A percentile compares a stretch with the other conserved stretches of the same genome.
Evolutionary conservation across 2,329 filamentous ascomycete genomes (phyloP).

Genomic region (Venturia asperata): DNA sequence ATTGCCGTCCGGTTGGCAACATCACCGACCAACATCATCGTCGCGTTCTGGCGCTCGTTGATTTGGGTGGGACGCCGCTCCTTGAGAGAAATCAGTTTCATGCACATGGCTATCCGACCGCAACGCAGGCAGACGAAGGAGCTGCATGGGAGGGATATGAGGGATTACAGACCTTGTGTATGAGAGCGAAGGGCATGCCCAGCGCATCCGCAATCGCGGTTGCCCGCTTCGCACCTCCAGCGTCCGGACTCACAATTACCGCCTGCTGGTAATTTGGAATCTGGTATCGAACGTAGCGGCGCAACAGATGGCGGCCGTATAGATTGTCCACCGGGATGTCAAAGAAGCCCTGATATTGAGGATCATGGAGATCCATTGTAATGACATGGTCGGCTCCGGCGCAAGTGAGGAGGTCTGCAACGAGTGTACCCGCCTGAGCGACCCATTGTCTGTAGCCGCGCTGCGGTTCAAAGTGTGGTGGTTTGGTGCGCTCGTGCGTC

Average conservation of each 20-base stretch:
- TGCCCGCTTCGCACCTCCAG: slow-evolving; percentile 90
- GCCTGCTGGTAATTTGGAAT: slow-evolving; percentile 79
- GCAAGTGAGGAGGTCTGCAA: slow-evolving; percentile 89
- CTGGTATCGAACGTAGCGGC: slow-evolving; percentile 65
- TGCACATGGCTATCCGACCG: slow-evolving; percentile 12
- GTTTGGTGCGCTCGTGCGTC: slow-evolving; percentile 52
- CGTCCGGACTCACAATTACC: slow-evolving; percentile 92
- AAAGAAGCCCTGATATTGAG: slow-evolving; percentile 97
- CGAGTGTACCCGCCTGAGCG: slow-evolving; percentile 88
- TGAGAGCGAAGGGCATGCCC: slow-evolving; percentile 91
- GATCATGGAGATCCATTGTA: slow-evolving; percentile 94
- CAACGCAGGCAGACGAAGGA: not conserved
- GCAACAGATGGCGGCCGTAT: slow-evolving; percentile 70
- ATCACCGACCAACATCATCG: slow-evolving; percentile 92
- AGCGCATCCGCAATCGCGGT: slow-evolving; percentile 91
- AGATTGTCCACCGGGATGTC: slow-evolving; percentile 98
- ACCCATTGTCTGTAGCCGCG: slow-evolving; percentile 99
- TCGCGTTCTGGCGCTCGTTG: slow-evolving; percentile 69
- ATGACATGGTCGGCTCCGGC: slow-evolving; percentile 95
- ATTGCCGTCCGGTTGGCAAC: slow-evolving; percentile 77
- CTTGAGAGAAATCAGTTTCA: slow-evolving; percentile 36
- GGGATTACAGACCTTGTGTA: slow-evolving; percentile 71
- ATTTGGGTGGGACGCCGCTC: slow-evolving; percentile 85
- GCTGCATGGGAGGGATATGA: not conserved
- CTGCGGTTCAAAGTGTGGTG: slow-evolving; percentile 63